Conservation (phyloP, 306 rosid genomes). For the Trifolium pratense region DNA sequence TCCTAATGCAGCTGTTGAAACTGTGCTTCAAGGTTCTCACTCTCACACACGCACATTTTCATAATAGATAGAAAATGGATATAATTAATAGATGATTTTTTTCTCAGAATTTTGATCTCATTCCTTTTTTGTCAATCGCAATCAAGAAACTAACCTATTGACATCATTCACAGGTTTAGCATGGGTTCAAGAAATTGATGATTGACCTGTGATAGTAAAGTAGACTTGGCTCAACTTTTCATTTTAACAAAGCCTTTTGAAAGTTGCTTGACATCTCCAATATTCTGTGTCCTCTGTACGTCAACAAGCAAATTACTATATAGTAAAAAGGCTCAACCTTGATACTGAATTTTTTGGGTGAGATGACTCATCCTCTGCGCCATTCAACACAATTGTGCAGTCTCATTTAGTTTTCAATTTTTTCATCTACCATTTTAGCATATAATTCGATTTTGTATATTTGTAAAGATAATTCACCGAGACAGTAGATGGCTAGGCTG, state of each 20-base stretch:
- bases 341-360: slow-evolving; percentile 45
- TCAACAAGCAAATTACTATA: slow-evolving; percentile 35
- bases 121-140: neutral
- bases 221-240: slow-evolving; percentile 23
- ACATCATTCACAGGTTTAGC: slow-evolving; percentile 69
- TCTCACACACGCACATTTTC: neutral
- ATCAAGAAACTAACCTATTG: slow-evolving; percentile 35
- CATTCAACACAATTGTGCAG: slow-evolving; percentile 57
- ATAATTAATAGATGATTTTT: slow-evolving; percentile 6
- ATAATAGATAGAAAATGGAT: slow-evolving; percentile 21
- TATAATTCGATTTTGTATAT: slow-evolving; percentile 60
- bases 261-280: slow-evolving; percentile 37
- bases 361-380: slow-evolving; percentile 46
- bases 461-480: slow-evolving; percentile 50
- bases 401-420: slow-evolving; percentile 35
- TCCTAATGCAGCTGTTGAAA: slow-evolving; percentile 92
- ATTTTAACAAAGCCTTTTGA: slow-evolving; percentile 36
- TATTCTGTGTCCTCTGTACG: slow-evolving; percentile 38
- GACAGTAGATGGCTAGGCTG: slow-evolving; percentile 50
- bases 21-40: slow-evolving; percentile 87
- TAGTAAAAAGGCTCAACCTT: slow-evolving; percentile 43
- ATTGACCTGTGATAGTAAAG: slow-evolving; percentile 44
- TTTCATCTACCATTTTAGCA: slow-evolving; percentile 51
- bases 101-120: slow-evolving; percentile 29
- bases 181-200: slow-evolving; percentile 92